Percentiles rank a stretch among this genome's conserved stretches.
These are phyloP conservation scores for Linnemannia elongata DNA, from an alignment of 192 early-diverging fungal genomes.

Conservation along the genomic window DNA sequence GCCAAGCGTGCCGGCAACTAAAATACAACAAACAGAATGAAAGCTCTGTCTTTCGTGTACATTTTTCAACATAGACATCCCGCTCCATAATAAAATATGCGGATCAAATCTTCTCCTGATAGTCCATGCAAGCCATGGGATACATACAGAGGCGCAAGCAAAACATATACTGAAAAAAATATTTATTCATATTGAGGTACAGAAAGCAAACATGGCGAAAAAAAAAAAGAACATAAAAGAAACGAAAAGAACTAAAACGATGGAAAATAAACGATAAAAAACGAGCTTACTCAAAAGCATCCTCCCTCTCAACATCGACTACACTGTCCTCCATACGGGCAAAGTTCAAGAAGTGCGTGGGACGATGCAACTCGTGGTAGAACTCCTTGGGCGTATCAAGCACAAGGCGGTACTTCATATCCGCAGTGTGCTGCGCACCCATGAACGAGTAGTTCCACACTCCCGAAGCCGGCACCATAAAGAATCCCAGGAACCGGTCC, in stretches of 20 bases:
- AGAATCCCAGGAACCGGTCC: conserved; percentile 97
- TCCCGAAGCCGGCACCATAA: conserved; percentile 96
- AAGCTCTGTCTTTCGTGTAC: background rate
- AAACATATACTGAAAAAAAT: background rate
- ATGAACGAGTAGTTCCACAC: conserved; percentile 99
- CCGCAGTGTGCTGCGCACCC: conserved; percentile 91
- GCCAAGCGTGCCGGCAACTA: conserved; percentile 41
- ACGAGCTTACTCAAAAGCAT: conserved; percentile 66
- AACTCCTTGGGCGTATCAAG: conserved; percentile 97
- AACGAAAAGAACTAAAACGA: conserved; percentile 3
- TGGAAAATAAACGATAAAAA: conserved; percentile 1
- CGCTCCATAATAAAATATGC: background rate
- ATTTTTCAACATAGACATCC: background rate
- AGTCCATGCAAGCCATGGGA: background rate
- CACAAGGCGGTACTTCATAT: conserved; percentile 93
- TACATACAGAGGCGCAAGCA: background rate
- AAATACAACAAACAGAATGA: background rate
- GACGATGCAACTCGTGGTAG: conserved; percentile 96
- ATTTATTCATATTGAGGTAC: background rate
- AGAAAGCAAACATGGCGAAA: background rate
- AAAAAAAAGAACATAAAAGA: background rate
- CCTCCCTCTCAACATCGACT: conserved; percentile 72
- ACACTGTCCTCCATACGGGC: conserved; percentile 72
- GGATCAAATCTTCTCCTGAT: background rate
- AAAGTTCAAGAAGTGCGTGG: conserved; percentile 97